Base-by-base conservation (phyloP, 768 basidiomycete species). In the Boletus rubropictus region DNA sequence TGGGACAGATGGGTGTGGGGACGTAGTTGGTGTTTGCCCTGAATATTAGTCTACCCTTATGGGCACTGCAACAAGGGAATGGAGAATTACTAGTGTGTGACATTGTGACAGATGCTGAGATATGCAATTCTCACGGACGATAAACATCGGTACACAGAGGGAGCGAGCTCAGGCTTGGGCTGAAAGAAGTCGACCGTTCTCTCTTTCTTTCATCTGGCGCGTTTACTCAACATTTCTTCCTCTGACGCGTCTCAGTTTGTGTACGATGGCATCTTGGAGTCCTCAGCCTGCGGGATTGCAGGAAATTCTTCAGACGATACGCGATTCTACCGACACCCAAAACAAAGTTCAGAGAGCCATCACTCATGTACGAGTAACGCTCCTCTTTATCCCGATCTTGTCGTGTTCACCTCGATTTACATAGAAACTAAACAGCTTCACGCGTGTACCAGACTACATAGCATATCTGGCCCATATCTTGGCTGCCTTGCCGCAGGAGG, bases 401-500 rank as follows among this genome's bases (percentile, higher is more conserved):
- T 47, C 42, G 34, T 49, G 53, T 50, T 58, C 55, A 66, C 51
- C 38, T 46, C 39, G 39, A 42, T 49, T 55, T 37, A 18, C 49
- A 6, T 57, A 92, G 89, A 90, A 89, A 86, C 77, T 93, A 54
- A 90, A 88, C 66, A 77, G 73, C 52, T 92, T 89, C 68, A 85
- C 89, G 62, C 82, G 84, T 59, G 84, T 85, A 53, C 89, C 93
- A 38, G 92, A 96, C 67, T 98, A 96, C 67, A 84, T 92, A 50
- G 93, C 86, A 48, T 98, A 99, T 78, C 83, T 99, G 53, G 88
- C 88, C 18, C 89, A 94, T 66, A 93, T 97, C 72, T 81, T 98
- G 53, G 82, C 86, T 48, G 75, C 77, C 37, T 71, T 89, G 73
- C 76, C 84, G 2, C 75, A 80, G 50, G 92, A 97, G 70, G 86